A percentile compares a stretch with the other conserved stretches of the same genome.
Conservation (phyloP, 2,329 filamentous ascomycete genomes). For the Akanthomyces dipterigenus region DNA sequence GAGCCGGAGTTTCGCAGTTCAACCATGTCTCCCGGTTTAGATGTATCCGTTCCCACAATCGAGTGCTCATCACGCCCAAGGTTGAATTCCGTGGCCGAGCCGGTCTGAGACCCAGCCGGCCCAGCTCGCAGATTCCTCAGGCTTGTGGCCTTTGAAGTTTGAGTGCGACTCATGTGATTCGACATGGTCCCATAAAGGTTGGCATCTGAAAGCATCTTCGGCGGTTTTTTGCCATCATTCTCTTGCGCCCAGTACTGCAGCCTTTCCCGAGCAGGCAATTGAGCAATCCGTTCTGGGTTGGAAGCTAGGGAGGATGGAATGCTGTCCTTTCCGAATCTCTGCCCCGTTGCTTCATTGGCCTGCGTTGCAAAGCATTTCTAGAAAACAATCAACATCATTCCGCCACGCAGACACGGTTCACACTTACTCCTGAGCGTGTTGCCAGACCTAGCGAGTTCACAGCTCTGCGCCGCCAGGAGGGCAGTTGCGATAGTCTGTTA, state of each 20-base stretch:
- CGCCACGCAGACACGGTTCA: not conserved
- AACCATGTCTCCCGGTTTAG: conserved; percentile 17
- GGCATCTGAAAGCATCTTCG: conserved; percentile 15
- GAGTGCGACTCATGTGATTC: conserved; percentile 24
- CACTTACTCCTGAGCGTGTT: not conserved
- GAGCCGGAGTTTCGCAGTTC: conserved; percentile 31
- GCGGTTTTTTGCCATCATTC: conserved; percentile 23
- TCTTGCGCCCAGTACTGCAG: conserved; percentile 36
- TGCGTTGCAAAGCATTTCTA: not conserved
- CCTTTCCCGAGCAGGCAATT: conserved; percentile 30
- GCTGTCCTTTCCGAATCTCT: not conserved
- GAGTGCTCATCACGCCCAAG: conserved; percentile 5
- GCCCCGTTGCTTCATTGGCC: not conserved
- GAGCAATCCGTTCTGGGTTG: not conserved
- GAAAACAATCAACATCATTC: not conserved
- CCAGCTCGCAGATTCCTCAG: not conserved
- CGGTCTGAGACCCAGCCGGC: not conserved
- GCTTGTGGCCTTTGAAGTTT: not conserved
- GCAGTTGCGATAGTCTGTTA: not conserved
- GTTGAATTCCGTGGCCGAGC: not conserved
- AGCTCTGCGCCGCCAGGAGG: not conserved
- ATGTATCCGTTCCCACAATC: conserved; percentile 6
- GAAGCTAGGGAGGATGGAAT: not conserved
- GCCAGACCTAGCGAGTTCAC: not conserved
- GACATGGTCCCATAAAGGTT: conserved; percentile 16